phyloP scores from a whole-genome alignment of 352 stramenopile species.

The Phytophthora macrochlamydospora region DNA sequence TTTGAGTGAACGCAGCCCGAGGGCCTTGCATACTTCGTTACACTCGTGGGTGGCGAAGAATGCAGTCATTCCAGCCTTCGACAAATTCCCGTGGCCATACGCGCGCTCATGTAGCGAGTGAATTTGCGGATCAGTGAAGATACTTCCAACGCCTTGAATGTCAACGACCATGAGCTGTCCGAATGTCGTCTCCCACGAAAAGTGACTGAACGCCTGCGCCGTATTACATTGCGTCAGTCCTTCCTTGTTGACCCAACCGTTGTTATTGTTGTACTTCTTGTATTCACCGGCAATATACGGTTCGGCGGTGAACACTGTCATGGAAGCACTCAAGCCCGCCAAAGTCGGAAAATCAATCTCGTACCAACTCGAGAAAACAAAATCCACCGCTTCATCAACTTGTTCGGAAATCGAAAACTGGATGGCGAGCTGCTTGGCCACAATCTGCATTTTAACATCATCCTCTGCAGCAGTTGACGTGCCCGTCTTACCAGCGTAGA shows the following conservation, averaged over 20 bases:
- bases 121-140: slow-evolving; percentile 57
- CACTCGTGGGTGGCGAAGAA: slow-evolving; percentile 50
- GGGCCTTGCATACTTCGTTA: slow-evolving; percentile 32
- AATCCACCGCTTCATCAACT: slow-evolving; percentile 39
- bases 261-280: slow-evolving; percentile 62
- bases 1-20: slow-evolving; percentile 21
- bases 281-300: slow-evolving; percentile 43
- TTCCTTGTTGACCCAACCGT: slow-evolving; percentile 29
- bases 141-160: slow-evolving; percentile 41
- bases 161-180: slow-evolving; percentile 48
- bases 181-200: slow-evolving; percentile 42
- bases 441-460: slow-evolving; percentile 45
- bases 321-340: slow-evolving; percentile 12
- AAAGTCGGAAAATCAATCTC: slow-evolving; percentile 31
- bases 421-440: slow-evolving; percentile 40
- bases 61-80: slow-evolving; percentile 27
- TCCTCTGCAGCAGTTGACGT: slow-evolving; percentile 13
- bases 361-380: slow-evolving; percentile 53
- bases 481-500: slow-evolving; percentile 23
- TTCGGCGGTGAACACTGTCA: slow-evolving; percentile 43
- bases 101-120: slow-evolving; percentile 22
- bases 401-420: slow-evolving; percentile 36
- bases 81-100: slow-evolving; percentile 37
- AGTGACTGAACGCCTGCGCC: slow-evolving; percentile 51
- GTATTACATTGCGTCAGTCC: slow-evolving; percentile 16